phyloP scores from a whole-genome alignment of 2,329 filamentous ascomycete species.

The Tolypocladium ovalisporum region DNA sequence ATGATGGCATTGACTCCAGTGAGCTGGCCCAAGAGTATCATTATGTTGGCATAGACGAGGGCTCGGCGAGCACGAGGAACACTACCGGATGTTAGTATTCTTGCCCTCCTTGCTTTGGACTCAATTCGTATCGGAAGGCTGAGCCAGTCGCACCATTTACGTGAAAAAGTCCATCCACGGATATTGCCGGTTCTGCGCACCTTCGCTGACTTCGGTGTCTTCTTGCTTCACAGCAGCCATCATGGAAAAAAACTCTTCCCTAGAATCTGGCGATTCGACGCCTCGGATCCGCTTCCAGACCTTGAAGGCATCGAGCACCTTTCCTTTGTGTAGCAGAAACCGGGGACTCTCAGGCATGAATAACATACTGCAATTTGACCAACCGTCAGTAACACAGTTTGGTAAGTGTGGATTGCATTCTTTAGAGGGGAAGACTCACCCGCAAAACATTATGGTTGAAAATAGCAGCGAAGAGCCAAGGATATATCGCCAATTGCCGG shows the following conservation, averaged over 20 bases:
- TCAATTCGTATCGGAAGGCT: background rate
- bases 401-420: background rate
- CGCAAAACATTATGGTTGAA: conserved; percentile 33
- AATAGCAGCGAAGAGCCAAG: conserved; percentile 63
- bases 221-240: conserved; percentile 49
- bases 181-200: conserved; percentile 42
- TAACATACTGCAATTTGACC: conserved; percentile 42
- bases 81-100: conserved; percentile 3
- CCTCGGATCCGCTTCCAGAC: conserved; percentile 67
- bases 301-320: conserved; percentile 32
- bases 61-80: conserved; percentile 55
- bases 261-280: conserved; percentile 40
- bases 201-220: conserved; percentile 39
- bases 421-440: conserved; percentile 7
- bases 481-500: conserved; percentile 64
- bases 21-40: conserved; percentile 60
- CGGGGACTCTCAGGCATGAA: conserved; percentile 62
- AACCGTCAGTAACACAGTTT: conserved; percentile 26
- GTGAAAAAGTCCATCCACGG: conserved; percentile 68
- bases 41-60: conserved; percentile 56
- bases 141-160: conserved; percentile 8
- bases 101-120: background rate
- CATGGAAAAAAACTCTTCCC: conserved; percentile 65
- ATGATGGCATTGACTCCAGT: conserved; percentile 61
- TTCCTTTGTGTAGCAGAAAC: conserved; percentile 58